Base-by-base conservation (phyloP, 2,329 filamentous ascomycete genomes). In the Fusarium pseudonygamai region DNA sequence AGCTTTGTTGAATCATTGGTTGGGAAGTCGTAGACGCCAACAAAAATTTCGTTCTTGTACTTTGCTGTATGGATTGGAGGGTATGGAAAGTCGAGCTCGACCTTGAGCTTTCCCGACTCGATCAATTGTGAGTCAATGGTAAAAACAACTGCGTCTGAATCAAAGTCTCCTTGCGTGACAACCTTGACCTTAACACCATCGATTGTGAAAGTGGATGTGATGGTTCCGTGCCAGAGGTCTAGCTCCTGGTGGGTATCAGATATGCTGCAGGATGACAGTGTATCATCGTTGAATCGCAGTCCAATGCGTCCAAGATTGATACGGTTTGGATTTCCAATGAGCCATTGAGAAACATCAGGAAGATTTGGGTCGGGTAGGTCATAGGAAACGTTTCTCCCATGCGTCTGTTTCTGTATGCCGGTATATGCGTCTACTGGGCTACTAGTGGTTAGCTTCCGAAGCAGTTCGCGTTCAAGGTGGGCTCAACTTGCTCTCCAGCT, bases 321-420 rank as follows among this genome's bases (percentile, higher is more conserved):
- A 6, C 84, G 80, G 30, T 86, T 84, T 0, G 83, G 84, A 49
- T 85, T 86, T n/a, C 83, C 81, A 36, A 87, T 87, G 26, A 89
- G 78, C 87, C 87, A 89, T 64, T 88, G 84, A 7, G 85, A 86
- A 18, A 82, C 75, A 18, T 77, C 74, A 8, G 81, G 82, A 9
- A 84, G 79, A 0, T 78, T 69, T 1, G 81, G 74, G 26, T 84
- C 81, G 0, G 81, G 80, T 2, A 82, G 74, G 32, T 83, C 82
- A 55, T 84, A 84, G 1, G 79, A 81, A 9, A 84, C 78, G 34
- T 83, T 82, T 42, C 78, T 78, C 9, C 81, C 81, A 28, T 84
- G 81, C 0, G 83, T 84, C 14, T 77, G 37, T 56, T 75, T 77
- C 1, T 75, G 60, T 9, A 82, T 75, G 1, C 82, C 82, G 6